Percentiles rank a stretch among this genome's conserved stretches.
These are phyloP conservation scores for Trypanosoma avium DNA, from an alignment of 208 protist genomes.

Conservation along the genomic window DNA sequence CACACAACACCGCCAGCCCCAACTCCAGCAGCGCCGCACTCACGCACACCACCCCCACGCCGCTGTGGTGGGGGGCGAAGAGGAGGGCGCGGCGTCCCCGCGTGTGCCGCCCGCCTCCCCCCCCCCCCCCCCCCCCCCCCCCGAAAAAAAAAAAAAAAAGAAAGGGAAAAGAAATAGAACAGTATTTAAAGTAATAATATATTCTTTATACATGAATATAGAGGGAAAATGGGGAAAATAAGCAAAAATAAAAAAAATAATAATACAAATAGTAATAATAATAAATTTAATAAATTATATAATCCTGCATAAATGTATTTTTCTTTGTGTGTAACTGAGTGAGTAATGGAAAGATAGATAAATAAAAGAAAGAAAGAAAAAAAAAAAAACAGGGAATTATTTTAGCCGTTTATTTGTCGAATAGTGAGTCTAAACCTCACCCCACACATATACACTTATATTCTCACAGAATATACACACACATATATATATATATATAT, in stretches of 20 bases:
- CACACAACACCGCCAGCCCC: conserved; percentile 49
- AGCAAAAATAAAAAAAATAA: neutral
- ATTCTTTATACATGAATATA: no score
- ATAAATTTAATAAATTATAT: no score
- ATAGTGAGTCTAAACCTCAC: neutral
- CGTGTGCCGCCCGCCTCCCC: no score
- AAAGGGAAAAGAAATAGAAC: conserved; percentile 7
- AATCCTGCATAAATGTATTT: no score
- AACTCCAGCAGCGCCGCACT: conserved; percentile 34
- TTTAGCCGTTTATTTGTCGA: neutral
- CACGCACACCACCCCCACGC: no score
- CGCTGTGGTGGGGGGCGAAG: no score
- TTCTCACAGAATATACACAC: no score
- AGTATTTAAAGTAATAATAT: no score
- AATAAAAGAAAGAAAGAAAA: conserved; percentile 1
- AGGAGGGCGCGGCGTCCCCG: no score
- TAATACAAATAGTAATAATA: neutral
- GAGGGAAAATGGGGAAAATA: neutral
- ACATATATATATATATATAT: no score
- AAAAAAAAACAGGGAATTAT: conserved; percentile 14
- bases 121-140: no score
- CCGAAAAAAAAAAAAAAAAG: conserved; percentile 11
- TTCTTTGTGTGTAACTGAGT: no score
- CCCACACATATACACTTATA: neutral
- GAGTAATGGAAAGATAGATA: neutral